Base-by-base conservation (phyloP, 2,329 filamentous ascomycete genomes). In the Talaromyces pinophilus region DNA sequence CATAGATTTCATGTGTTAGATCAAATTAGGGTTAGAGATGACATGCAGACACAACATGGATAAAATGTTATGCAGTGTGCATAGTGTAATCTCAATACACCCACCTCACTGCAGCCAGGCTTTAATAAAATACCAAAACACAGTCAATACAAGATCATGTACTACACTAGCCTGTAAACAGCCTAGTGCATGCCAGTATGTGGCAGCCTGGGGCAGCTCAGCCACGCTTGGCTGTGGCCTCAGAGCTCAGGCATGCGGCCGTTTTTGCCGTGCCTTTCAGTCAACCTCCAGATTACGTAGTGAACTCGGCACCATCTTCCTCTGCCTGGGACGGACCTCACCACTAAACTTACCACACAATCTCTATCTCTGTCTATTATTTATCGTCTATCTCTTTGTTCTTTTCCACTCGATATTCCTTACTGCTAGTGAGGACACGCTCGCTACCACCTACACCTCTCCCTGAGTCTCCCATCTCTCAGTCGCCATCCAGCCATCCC, bases 121-220 rank as follows among this genome's bases (percentile, higher is more conserved):
- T 17, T 54, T 2, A 54, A 54, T 54, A 19, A 33, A 38, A n/a
- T 38, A 57, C 33, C 10, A 38, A 57, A 7, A 57, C 54, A 38
- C 10, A 3, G 1, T 15, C 5, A 54, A n/a, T 54, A 54, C 50
- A 11, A 5, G 3, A 11, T 1, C 5, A 44, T 38, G 54, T 22
- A n/a, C 6, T 6, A 59, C 3, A 2, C 57, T 60, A 60, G 17
- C 3, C 57, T 15, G 1, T 3, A 30, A 19, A 6, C 0, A 60
- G 57, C 15, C 35, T 60, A 60, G 38, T 6, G 38, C 35, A 60
- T 46, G 5, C 38, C 38, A 22, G 22, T 44, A 46, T 13, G 25
- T 60, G 57, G 57, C 38, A 44, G 57, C 57, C 57, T 59, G 57
- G 57, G 50, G 54, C 54, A 22, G 33, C 40, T 44, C 38, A 60